A percentile compares a stretch with the other conserved stretches of the same genome.
phyloP scores from a whole-genome alignment of 208 protist genomes.

The Leishmania guyanensis region DNA sequence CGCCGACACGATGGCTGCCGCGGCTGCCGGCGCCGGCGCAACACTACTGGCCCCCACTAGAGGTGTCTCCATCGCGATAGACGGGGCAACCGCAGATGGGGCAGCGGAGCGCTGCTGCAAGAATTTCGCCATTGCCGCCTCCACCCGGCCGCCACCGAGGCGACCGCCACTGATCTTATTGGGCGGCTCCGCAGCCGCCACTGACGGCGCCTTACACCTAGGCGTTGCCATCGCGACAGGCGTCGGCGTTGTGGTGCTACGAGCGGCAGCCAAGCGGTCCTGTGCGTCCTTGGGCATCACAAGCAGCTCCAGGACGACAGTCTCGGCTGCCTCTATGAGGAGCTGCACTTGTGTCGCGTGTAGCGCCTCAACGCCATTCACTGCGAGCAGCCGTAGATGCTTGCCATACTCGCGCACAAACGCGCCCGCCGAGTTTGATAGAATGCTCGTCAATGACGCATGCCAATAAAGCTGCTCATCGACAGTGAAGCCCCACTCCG shows the following conservation, averaged over 20 bases:
- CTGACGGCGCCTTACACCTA: not conserved
- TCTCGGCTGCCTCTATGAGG: conserved; percentile 45
- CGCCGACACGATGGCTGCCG: not conserved
- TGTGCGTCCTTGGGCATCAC: conserved; percentile 39
- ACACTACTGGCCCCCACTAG: conserved; percentile 9
- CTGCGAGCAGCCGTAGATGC: conserved; percentile 47
- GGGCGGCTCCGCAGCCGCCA: not conserved
- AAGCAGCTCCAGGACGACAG: conserved; percentile 61
- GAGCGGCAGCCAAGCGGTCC: not conserved
- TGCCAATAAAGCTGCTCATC: conserved; percentile 34
- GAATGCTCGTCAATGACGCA: conserved; percentile 6
- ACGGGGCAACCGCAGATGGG: not conserved
- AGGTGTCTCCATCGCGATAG: conserved; percentile 15
- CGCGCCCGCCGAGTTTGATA: conserved; percentile 25
- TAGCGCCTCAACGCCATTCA: conserved; percentile 73
- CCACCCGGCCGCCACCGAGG: not conserved
- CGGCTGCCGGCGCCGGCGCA: conserved; percentile 1
- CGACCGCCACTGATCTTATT: not conserved
- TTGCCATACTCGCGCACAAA: conserved; percentile 41
- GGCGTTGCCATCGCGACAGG: not conserved
- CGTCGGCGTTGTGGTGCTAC: not conserved
- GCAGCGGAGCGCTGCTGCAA: not conserved
- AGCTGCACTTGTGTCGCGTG: conserved; percentile 43
- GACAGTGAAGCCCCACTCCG: conserved; percentile 38
- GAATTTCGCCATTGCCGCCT: not conserved